Conservation (phyloP, 768 basidiomycete genomes). For the Pleurotus tuber-regium region DNA sequence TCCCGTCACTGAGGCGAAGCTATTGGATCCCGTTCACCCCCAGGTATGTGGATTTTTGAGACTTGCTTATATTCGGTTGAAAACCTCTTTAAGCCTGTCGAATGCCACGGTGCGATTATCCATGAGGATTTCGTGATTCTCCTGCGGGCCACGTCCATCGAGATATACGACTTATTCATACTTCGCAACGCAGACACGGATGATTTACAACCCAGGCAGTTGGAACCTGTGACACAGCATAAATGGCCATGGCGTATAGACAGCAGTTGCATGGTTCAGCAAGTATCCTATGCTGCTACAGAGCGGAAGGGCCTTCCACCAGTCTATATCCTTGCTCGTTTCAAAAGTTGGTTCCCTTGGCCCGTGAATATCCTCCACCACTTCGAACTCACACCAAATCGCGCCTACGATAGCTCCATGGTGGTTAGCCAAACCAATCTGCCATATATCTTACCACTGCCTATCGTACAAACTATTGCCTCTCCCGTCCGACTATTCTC, state of each 20-base stretch:
- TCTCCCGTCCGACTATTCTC: constrained; percentile 60
- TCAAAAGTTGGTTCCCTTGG: constrained; percentile 61
- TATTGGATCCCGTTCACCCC: constrained; percentile 32
- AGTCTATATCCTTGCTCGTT: constrained; percentile 57
- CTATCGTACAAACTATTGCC: constrained; percentile 36
- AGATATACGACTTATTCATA: constrained; percentile 37
- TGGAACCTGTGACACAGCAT: constrained; percentile 39
- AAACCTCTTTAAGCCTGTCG: constrained; percentile 28
- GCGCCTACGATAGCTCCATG: constrained; percentile 25
- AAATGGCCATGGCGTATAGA: constrained; percentile 60
- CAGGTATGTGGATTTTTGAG: too few species aligned
- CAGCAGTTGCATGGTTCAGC: constrained; percentile 38
- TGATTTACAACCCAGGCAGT: constrained; percentile 24
- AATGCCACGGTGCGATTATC: constrained; percentile 39
- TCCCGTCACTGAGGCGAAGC: constrained; percentile 27
- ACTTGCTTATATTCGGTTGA: too few species aligned
- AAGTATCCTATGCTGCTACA: constrained; percentile 22
- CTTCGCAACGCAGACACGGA: constrained; percentile 19
- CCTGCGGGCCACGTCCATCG: constrained; percentile 38
- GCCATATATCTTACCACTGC: constrained; percentile 42
- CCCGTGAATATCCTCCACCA: constrained; percentile 69
- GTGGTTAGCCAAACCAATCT: constrained; percentile 32
- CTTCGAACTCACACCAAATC: constrained; percentile 48
- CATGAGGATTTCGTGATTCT: constrained; percentile 43
- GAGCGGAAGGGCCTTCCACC: constrained; percentile 20